Percentiles rank a stretch among this genome's conserved stretches.
phyloP scores from a whole-genome alignment of 257 asterid species.

The Cordia subcordata region DNA sequence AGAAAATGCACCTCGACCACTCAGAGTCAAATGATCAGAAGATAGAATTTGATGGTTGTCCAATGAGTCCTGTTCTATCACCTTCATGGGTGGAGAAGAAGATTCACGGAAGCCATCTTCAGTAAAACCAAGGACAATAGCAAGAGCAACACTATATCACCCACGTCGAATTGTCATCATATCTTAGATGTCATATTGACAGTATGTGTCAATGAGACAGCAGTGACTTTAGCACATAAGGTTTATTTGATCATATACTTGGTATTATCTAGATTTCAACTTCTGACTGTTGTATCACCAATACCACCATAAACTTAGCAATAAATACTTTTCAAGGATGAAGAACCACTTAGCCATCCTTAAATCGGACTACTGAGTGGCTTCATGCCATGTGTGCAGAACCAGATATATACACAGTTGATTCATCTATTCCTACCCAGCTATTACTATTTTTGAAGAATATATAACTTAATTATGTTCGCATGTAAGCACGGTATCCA shows the following conservation, averaged over 20 bases:
- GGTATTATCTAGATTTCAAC: neutral
- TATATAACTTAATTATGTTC: too few species aligned
- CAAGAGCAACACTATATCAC: neutral
- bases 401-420: too few species aligned
- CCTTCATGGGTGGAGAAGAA: slow-evolving; percentile 81
- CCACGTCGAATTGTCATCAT: neutral
- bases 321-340: too few species aligned
- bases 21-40: slow-evolving; percentile 18
- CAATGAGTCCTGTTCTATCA: slow-evolving; percentile 58
- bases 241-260: neutral
- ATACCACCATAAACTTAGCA: neutral
- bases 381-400: too few species aligned
- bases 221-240: too few species aligned
- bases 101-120: slow-evolving; percentile 41
- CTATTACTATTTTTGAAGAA: too few species aligned
- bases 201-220: too few species aligned
- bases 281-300: neutral
- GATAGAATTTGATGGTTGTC: slow-evolving; percentile 22
- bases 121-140: slow-evolving; percentile 5
- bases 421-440: too few species aligned
- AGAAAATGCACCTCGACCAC: slow-evolving; percentile 30
- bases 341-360: too few species aligned
- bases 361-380: too few species aligned
- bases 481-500: too few species aligned
- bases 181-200: neutral